Conservation (phyloP, 2,329 filamentous ascomycete species). For the Verticillium zaregamsianum region DNA sequence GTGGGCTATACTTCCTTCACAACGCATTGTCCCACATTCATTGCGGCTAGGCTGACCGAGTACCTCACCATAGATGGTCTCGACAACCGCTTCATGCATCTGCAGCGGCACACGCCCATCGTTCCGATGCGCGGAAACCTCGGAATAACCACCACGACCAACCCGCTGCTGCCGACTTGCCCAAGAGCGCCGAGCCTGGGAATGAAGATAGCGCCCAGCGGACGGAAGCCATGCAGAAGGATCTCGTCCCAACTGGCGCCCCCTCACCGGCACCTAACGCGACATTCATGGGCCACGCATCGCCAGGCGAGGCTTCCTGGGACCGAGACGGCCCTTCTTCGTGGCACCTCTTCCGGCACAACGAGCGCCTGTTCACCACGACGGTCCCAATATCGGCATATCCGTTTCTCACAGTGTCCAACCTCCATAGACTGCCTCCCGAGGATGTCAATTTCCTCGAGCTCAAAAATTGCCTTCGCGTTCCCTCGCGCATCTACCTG, state of each 20-base stretch:
- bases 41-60: background rate
- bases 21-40: background rate
- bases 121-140: background rate
- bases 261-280: background rate
- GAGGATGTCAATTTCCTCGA: constrained; percentile 61
- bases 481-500: constrained; percentile 69
- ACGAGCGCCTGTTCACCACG: background rate
- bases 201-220: background rate
- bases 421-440: constrained; percentile 42
- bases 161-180: background rate
- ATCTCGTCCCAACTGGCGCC: background rate
- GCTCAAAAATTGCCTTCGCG: constrained; percentile 65
- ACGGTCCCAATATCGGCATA: constrained; percentile 2
- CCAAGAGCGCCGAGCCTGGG: background rate
- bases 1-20: background rate
- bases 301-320: background rate
- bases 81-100: background rate
- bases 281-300: background rate
- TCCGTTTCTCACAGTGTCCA: constrained; percentile 18
- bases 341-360: background rate
- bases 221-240: background rate
- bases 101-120: background rate
- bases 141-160: background rate
- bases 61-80: background rate
- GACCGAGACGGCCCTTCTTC: background rate